Evolutionary conservation across 2,329 filamentous ascomycete genomes (phyloP).

Genomic region (Thyridium curvatum): DNA sequence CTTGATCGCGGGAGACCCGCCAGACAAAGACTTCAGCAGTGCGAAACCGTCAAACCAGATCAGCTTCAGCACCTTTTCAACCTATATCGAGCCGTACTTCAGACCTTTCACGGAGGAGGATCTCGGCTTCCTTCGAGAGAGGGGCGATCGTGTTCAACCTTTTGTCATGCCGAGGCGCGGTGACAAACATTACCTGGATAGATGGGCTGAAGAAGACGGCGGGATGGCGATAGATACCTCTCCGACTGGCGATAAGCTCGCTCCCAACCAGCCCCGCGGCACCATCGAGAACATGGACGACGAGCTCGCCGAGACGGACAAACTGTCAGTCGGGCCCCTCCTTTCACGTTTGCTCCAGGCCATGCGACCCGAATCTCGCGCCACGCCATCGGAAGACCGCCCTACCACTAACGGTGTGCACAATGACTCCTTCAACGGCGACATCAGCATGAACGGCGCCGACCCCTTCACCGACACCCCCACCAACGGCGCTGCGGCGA

Average conservation of each 20-base stretch:
- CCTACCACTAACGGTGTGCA: slow-evolving; percentile 44
- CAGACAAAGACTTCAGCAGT: slow-evolving; percentile 92
- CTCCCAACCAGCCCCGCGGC: slow-evolving; percentile 77
- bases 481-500: slow-evolving; percentile 23
- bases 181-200: slow-evolving; percentile 77
- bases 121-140: slow-evolving; percentile 83
- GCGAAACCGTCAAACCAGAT: slow-evolving; percentile 93
- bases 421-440: slow-evolving; percentile 37
- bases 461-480: slow-evolving; percentile 13
- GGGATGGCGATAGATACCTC: slow-evolving; percentile 65
- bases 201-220: slow-evolving; percentile 93
- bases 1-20: slow-evolving; percentile 80
- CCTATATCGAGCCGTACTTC: slow-evolving; percentile 88
- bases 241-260: slow-evolving; percentile 54
- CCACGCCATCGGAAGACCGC: slow-evolving; percentile 46
- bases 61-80: slow-evolving; percentile 86
- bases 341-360: slow-evolving; percentile 73
- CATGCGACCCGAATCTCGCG: slow-evolving; percentile 69
- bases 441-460: slow-evolving; percentile 48
- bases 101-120: slow-evolving; percentile 88
- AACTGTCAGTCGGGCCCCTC: slow-evolving; percentile 83
- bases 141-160: slow-evolving; percentile 75
- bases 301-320: slow-evolving; percentile 79
- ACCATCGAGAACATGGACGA: slow-evolving; percentile 84
- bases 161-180: slow-evolving; percentile 84